phyloP scores from a whole-genome alignment of 441 rosid species.

The Hura crepitans region DNA sequence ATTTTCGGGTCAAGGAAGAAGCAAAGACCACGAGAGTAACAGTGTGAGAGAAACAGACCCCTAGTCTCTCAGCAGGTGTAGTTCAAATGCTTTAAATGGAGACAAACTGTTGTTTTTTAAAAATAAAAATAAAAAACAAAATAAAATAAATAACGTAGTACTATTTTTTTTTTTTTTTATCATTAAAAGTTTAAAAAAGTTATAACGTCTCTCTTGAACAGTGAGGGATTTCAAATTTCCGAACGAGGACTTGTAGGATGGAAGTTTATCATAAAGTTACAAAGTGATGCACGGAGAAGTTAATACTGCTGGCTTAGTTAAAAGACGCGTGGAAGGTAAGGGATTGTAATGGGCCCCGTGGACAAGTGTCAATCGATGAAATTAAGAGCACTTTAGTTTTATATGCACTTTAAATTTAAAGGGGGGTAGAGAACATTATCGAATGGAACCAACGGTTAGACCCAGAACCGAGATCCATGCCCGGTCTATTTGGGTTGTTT shows the following conservation, averaged over 20 bases:
- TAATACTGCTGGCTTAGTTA: not conserved
- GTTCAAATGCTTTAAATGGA: slow-evolving; percentile 40
- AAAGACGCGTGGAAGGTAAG: not conserved
- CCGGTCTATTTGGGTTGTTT: not conserved
- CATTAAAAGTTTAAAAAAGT: slow-evolving; percentile 10
- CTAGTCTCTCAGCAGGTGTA: not conserved
- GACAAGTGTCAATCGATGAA: too few relatives aligned
- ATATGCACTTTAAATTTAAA: too few relatives aligned
- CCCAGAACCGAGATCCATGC: slow-evolving; percentile 3
- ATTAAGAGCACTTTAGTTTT: too few relatives aligned
- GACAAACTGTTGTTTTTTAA: slow-evolving; percentile 19
- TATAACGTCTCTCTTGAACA: slow-evolving; percentile 47
- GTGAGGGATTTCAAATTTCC: slow-evolving; percentile 50
- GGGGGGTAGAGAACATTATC: not conserved
- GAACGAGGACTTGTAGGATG: slow-evolving; percentile 18
- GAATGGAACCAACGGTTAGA: slow-evolving; percentile 7
- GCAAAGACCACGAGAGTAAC: not conserved
- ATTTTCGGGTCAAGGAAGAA: not conserved
- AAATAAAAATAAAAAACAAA: not conserved
- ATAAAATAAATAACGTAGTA: too few relatives aligned
- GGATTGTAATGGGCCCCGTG: not conserved
- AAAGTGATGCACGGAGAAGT: accelerated
- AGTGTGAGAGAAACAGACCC: slow-evolving; percentile 14
- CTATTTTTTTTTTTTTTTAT: not conserved
- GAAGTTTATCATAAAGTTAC: slow-evolving; percentile 11